phyloP scores from a whole-genome alignment of 1,284 basidiomycete genomes.

The Fomitopsis pinicola region DNA sequence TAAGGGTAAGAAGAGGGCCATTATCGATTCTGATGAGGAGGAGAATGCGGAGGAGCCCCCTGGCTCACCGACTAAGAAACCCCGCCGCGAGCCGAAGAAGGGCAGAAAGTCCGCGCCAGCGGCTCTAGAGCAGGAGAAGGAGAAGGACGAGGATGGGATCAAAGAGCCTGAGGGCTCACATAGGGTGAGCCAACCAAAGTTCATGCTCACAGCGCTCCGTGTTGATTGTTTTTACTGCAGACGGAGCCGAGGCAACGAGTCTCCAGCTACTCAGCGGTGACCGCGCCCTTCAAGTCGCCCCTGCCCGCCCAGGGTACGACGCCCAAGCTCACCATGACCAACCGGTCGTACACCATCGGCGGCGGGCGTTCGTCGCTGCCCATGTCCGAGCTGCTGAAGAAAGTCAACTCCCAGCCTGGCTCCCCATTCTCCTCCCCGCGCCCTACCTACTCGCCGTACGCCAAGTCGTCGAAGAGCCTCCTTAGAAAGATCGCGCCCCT shows the following conservation, averaged over 20 bases:
- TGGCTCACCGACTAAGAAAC: conserved; percentile 11
- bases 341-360: conserved; percentile 20
- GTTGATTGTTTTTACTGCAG: background rate
- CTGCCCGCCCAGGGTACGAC: conserved; percentile 5
- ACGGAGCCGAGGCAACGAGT: background rate
- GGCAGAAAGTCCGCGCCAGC: conserved; percentile 5
- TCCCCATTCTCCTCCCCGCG: conserved; percentile 52
- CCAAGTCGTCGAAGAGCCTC: conserved; percentile 56
- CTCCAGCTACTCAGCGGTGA: conserved; percentile 3
- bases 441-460: conserved; percentile 55
- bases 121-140: background rate
- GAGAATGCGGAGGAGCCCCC: conserved; percentile 10
- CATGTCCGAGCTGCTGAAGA: conserved; percentile 71
- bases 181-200: background rate
- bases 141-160: conserved; percentile 6
- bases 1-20: conserved; percentile 23
- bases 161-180: conserved; percentile 12
- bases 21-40: conserved; percentile 24
- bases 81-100: conserved; percentile 6
- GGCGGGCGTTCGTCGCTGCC: conserved; percentile 41
- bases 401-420: conserved; percentile 59
- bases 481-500: conserved; percentile 69
- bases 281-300: conserved; percentile 5
- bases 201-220: background rate
- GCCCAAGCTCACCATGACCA: conserved; percentile 12